Evolutionary conservation across 1,139 yeast species (phyloP).

Genomic region (Geotrichum siamense): DNA sequence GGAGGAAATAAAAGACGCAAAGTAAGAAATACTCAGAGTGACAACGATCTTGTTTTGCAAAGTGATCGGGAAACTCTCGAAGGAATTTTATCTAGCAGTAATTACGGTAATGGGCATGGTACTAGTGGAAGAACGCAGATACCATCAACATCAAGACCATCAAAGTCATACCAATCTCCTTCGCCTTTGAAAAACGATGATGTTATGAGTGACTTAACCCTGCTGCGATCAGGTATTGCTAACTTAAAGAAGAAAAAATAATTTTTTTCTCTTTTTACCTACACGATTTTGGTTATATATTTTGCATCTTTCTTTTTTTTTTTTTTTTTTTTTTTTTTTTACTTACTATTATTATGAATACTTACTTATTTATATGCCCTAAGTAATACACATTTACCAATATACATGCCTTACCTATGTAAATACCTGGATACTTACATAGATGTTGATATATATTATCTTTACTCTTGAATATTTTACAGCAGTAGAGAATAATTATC

Average conservation of each 20-base stretch:
- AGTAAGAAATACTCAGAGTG: conserved; percentile 19
- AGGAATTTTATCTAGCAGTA: conserved; percentile 29
- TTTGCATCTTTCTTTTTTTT: background rate
- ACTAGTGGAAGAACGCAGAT: background rate
- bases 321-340: background rate
- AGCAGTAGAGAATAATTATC: too few species aligned
- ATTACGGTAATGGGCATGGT: conserved; percentile 8
- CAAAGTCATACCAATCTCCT: conserved; percentile 42
- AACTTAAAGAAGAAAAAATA: conserved; percentile 13
- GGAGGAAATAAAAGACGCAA: conserved; percentile 21
- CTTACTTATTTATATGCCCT: too few species aligned
- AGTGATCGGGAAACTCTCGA: conserved; percentile 33
- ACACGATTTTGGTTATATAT: background rate
- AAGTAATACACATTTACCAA: too few species aligned
- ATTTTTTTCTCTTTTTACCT: background rate
- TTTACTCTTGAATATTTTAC: too few species aligned
- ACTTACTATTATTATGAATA: too few species aligned
- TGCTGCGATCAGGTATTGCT: conserved; percentile 10
- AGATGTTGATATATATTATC: too few species aligned
- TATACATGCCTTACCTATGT: too few species aligned
- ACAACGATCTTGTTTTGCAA: conserved; percentile 29
- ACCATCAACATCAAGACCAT: conserved; percentile 9
- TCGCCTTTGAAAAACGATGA: conserved; percentile 17
- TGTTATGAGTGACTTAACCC: conserved; percentile 14
- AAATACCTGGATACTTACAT: too few species aligned